Evolutionary conservation across 805 yeast species (phyloP).

Genomic region (Yamadazyma sp.): DNA sequence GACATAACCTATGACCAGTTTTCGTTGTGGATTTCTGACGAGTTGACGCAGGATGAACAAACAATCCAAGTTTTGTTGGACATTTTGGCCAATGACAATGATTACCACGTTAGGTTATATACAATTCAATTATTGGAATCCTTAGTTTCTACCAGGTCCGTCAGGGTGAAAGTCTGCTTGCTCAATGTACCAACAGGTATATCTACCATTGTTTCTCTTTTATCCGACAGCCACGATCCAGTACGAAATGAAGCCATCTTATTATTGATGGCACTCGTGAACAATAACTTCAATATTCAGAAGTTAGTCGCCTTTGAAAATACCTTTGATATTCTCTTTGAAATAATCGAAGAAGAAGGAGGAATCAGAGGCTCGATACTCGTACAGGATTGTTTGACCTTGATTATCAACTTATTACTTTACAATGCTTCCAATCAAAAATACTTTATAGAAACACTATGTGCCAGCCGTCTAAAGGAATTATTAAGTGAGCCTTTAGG

Average conservation of each 20-base stretch:
- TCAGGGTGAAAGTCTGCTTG: conserved; percentile 70
- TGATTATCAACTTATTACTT: conserved; percentile 68
- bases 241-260: conserved; percentile 85
- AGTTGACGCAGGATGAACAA: conserved; percentile 60
- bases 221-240: conserved; percentile 61
- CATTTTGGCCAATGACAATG: conserved; percentile 51
- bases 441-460: conserved; percentile 80
- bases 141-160: conserved; percentile 71
- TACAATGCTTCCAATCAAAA: conserved; percentile 91
- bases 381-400: conserved; percentile 85
- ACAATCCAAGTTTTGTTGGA: conserved; percentile 29
- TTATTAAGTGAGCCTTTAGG: conserved; percentile 59
- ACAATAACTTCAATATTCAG: conserved; percentile 82
- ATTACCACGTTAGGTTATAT: conserved; percentile 78
- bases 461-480: conserved; percentile 62
- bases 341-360: conserved; percentile 82
- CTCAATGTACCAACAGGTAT: conserved; percentile 76
- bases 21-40: conserved; percentile 94
- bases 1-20: conserved; percentile 72
- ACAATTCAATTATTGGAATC: conserved; percentile 85
- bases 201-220: conserved; percentile 64
- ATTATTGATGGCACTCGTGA: conserved; percentile 78
- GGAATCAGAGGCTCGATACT: conserved; percentile 84
- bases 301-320: conserved; percentile 93
- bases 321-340: conserved; percentile 78